Evolutionary conservation across 345 rosid genomes (phyloP).

Genomic region (Leavenworthia alabamica): DNA sequence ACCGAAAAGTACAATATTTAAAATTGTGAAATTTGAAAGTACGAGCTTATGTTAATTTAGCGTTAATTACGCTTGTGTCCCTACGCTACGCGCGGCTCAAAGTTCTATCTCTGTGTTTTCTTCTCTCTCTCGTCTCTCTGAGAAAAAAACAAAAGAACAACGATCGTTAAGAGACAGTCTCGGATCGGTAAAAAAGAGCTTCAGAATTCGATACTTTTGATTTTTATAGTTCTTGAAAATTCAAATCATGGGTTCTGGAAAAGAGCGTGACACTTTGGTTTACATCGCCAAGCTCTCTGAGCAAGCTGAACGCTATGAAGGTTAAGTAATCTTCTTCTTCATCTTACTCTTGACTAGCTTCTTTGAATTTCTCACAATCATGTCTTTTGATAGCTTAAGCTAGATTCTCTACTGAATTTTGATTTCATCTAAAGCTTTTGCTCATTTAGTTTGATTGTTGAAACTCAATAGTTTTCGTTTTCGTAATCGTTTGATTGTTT

Average conservation of each 20-base stretch:
- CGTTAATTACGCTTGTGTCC: constrained; percentile 21
- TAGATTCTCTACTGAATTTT: too few relatives aligned
- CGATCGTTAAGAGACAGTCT: constrained; percentile 5
- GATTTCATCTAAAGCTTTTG: neutral
- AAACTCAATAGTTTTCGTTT: too few relatives aligned
- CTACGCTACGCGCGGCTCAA: too few relatives aligned
- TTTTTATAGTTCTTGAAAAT: neutral
- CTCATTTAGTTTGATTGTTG: neutral
- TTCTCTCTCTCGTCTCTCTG: constrained; percentile 1
- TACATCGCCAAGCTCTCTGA: constrained; percentile 61
- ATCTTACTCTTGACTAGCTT: neutral
- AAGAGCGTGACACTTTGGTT: constrained; percentile 43
- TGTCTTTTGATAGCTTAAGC: neutral
- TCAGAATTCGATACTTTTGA: neutral
- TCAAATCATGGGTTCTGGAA: constrained; percentile 35
- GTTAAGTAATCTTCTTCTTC: constrained; percentile 20
- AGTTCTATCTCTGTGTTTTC: neutral
- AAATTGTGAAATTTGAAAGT: too few relatives aligned
- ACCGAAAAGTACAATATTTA: too few relatives aligned
- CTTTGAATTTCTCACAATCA: neutral
- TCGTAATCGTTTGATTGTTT: too few relatives aligned
- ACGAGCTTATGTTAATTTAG: too few relatives aligned
- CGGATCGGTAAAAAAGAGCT: constrained; percentile 9
- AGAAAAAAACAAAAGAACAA: neutral
- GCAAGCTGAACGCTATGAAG: constrained; percentile 63